phyloP scores from a whole-genome alignment of 192 early-diverging fungal genomes.

The Coemansia sp. region DNA sequence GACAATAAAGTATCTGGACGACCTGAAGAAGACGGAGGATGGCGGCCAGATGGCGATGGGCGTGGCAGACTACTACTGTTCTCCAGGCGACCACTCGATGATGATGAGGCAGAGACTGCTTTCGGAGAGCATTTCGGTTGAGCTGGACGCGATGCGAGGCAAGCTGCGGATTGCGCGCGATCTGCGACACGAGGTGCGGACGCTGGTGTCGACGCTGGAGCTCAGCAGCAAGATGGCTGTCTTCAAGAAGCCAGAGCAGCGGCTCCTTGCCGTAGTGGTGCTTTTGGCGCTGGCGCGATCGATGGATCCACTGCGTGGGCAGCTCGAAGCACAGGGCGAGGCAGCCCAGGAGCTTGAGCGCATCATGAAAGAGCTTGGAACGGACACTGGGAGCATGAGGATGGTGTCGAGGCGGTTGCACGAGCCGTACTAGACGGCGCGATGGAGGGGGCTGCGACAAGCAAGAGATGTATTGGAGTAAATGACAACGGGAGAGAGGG shows the following conservation, averaged over 20 bases:
- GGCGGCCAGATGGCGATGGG: not conserved
- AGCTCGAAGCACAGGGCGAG: conserved; percentile 4
- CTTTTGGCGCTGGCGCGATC: conserved; percentile 32
- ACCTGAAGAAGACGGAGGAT: conserved; percentile 12
- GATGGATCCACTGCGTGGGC: conserved; percentile 7
- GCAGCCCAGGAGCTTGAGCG: conserved; percentile 15
- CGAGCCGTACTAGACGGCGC: conserved; percentile 27
- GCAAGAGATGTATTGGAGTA: not conserved
- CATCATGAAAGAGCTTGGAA: conserved; percentile 19
- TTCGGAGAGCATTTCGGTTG: conserved; percentile 10
- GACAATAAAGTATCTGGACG: conserved; percentile 24
- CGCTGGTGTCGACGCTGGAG: conserved; percentile 45
- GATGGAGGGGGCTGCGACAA: not conserved
- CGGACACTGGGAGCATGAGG: conserved; percentile 24
- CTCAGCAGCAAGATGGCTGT: conserved; percentile 46
- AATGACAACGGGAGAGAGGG: not conserved
- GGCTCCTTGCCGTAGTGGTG: conserved; percentile 29
- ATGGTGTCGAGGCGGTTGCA: conserved; percentile 38
- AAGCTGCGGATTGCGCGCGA: conserved; percentile 11
- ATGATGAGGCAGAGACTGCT: conserved; percentile 36
- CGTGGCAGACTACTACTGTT: conserved; percentile 20
- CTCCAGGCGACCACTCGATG: conserved; percentile 42
- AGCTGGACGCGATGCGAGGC: conserved; percentile 23
- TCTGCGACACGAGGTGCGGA: conserved; percentile 24
- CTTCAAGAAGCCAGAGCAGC: conserved; percentile 32